phyloP scores from a whole-genome alignment of 192 early-diverging fungal species.

The Ambispora gerdemannii region DNA sequence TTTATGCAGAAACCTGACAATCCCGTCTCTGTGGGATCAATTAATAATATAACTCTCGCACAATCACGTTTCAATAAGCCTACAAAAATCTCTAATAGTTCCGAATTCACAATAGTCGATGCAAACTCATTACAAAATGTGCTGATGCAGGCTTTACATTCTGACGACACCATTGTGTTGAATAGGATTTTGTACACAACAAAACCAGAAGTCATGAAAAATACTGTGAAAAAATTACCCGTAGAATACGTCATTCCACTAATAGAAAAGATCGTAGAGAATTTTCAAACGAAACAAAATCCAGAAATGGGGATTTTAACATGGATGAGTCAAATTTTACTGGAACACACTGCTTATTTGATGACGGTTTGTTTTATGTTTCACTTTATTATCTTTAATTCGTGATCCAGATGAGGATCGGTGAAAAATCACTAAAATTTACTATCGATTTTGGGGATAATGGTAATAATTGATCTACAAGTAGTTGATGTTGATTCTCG shows the following conservation, averaged over 20 bases:
- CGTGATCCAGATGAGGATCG: neutral
- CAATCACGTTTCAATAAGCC: no score
- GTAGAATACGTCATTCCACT: slow-evolving; percentile 50
- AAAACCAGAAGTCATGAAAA: slow-evolving; percentile 46
- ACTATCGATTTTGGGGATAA: no score
- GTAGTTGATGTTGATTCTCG: no score
- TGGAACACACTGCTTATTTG: slow-evolving; percentile 53
- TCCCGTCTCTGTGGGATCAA: no score
- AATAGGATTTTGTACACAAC: slow-evolving; percentile 47
- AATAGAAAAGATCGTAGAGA: slow-evolving; percentile 46
- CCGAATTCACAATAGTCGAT: slow-evolving; percentile 38
- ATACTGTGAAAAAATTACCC: slow-evolving; percentile 49
- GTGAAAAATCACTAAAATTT: no score
- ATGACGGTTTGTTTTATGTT: slow-evolving; percentile 51
- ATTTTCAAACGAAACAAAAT: slow-evolving; percentile 49
- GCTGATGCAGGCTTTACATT: slow-evolving; percentile 55
- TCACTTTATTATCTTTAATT: no score
- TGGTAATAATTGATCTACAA: no score
- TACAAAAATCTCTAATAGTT: no score
- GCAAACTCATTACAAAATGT: slow-evolving; percentile 52
- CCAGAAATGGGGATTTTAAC: slow-evolving; percentile 43
- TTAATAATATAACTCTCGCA: no score
- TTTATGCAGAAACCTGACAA: no score
- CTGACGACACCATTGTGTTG: slow-evolving; percentile 47
- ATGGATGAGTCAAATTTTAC: slow-evolving; percentile 52